Base-by-base conservation (phyloP, 1,284 basidiomycete genomes). In the Cronartium ribicola region DNA sequence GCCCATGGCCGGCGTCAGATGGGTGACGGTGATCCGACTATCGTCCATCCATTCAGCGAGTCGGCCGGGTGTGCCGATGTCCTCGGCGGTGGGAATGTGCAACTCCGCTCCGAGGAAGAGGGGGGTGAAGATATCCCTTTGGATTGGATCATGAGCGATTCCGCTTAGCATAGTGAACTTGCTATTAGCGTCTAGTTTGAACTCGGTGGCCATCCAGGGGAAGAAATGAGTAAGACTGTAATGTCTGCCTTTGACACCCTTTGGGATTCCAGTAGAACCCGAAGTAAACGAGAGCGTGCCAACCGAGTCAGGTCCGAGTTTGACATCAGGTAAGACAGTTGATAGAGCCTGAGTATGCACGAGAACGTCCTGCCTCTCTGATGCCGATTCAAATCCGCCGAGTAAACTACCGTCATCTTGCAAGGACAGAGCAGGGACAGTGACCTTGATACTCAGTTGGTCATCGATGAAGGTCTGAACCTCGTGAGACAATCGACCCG, bases 31-130 rank as follows among this genome's bases (percentile, higher is more conserved):
- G 44, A 94, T 89, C 77, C 88, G 84, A 80, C 88, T 90, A 59
- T 91, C 88, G 13, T 92, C 92, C 95, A 98, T 98, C 96, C 96
- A 99, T 81, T 97, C 92, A 10, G 96, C 95, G 17, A 99, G 88
- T 51, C 92, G 87, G 17, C 96, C 96, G 0, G 96, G 96, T 1
- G 92, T 98, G 61, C 94, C 94, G 76, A 99, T 99, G 81, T 98
- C 95, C 76, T 98, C 95, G 6, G 92, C 88, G 0, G 96, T 98
- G 0, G 96, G 96, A 14, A 99, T 93, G 80, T 97, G 92, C 5
- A 99, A 86, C 80, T 92, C 86, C 0, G 96, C 95, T 22, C 96
- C 96, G 75, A 99, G 90, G 87, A 98, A 99, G 17, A 98, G 86
- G 0, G 96, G 96, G 0, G 96, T 99, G 81, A 99, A 98, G 86